Evolutionary conservation across 2,329 filamentous ascomycete species (phyloP).

Genomic region (Paraconiothyrium sp.): DNA sequence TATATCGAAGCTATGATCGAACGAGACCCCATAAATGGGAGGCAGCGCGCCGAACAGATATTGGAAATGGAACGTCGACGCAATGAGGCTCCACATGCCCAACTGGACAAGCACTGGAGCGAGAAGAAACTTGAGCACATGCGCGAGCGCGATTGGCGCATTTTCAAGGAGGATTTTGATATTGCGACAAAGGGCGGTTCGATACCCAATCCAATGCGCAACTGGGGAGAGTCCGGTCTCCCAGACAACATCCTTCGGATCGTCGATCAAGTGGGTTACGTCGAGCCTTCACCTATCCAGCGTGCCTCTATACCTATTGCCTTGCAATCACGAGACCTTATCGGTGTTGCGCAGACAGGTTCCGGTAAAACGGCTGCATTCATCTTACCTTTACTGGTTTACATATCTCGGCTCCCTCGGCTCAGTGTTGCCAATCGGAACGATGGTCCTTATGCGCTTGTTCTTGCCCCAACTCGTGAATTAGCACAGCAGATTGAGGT

Average conservation of each 20-base stretch:
- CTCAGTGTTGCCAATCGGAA: slow-evolving; percentile 88
- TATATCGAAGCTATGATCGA: slow-evolving; percentile 76
- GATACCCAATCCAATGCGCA: slow-evolving; percentile 96
- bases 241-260: slow-evolving; percentile 82
- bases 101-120: slow-evolving; percentile 92
- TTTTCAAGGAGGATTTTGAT: slow-evolving; percentile 99
- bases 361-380: slow-evolving; percentile 99
- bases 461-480: slow-evolving; percentile 95
- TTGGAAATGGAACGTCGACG: slow-evolving; percentile 85
- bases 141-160: slow-evolving; percentile 98
- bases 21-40: slow-evolving; percentile 78
- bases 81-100: slow-evolving; percentile 75
- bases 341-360: slow-evolving; percentile 96
- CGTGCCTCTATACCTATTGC: slow-evolving; percentile 95
- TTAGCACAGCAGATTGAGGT: slow-evolving; percentile 96
- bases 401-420: slow-evolving; percentile 89
- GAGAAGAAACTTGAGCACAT: slow-evolving; percentile 93
- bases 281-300: slow-evolving; percentile 90
- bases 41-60: slow-evolving; percentile 78
- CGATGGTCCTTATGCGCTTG: slow-evolving; percentile 96
- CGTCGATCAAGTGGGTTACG: slow-evolving; percentile 85
- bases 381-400: slow-evolving; percentile 88
- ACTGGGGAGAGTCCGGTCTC: slow-evolving; percentile 85
- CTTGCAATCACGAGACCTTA: slow-evolving; percentile 90
- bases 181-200: slow-evolving; percentile 92